Base-by-base conservation (phyloP, 306 rosid species). In the Dicorynia guianensis region DNA sequence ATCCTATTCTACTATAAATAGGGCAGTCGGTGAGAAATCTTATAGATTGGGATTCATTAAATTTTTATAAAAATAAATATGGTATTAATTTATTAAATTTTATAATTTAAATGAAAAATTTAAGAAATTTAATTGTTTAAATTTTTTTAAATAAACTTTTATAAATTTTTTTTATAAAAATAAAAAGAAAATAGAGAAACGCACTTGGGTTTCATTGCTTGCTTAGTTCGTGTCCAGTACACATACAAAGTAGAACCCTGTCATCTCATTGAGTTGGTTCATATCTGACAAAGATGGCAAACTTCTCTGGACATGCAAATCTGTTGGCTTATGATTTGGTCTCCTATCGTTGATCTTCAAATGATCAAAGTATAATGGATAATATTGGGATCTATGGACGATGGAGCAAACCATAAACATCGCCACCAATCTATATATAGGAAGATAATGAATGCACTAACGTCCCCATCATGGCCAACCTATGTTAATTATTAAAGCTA, bases 381-480 rank as follows among this genome's bases (percentile, higher is more conserved):
- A 14, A 69, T 10, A 42, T 40, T 34, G 47, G 46, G 19, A 14
- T 44, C 18, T 56, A 15, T 40, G 69, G 57, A 47, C 18, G 78
- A 71, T 64, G 77, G 81, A 60, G 54, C 66, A 47, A 81, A 39
- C 18, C 18, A 47, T 17, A 53, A 47, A 81, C 66, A 61, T 56
- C 34, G 75, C 74, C 71, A 63, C 78, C 78, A 50, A 52, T 71
- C 73, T 71, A 65, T 40, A 8, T 7, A 42, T 8, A 47, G 64
- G 69, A 48, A 64, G 79, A 76, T 80, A 80, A 40, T 49, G 42
- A 52, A 56, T 63, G 66, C 55, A 33, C 56, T 39, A 12, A 54
- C 36, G 86, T 75, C 84, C 67, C 80, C 15, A 60, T 81, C 80
- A 36, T n/a, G 57, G 70, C 79, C 72, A 70, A 81, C 76, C 69